Percentiles rank a stretch among this genome's conserved stretches.
phyloP scores from a whole-genome alignment of 2,329 filamentous ascomycete genomes.

The Sporothrix luriei region DNA sequence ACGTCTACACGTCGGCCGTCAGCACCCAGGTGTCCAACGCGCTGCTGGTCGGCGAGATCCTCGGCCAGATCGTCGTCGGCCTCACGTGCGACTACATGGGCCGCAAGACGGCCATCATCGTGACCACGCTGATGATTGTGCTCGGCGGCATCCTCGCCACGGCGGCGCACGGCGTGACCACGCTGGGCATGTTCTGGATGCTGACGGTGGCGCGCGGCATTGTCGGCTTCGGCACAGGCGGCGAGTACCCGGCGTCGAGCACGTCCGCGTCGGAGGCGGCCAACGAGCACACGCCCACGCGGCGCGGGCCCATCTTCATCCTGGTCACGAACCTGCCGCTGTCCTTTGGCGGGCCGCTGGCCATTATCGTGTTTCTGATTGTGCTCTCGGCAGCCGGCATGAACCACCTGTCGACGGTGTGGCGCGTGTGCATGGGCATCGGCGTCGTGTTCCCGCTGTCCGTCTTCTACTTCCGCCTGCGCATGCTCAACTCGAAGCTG shows the following conservation, averaged over 20 bases:
- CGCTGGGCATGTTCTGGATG: slow-evolving; percentile 54
- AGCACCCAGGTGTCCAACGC: slow-evolving; percentile 55
- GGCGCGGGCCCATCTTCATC: slow-evolving; percentile 57
- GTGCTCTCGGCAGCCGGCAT: slow-evolving; percentile 53
- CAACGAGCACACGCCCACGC: slow-evolving; percentile 48
- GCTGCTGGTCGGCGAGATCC: slow-evolving; percentile 58
- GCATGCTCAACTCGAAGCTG: slow-evolving; percentile 55
- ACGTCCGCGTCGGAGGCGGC: slow-evolving; percentile 57
- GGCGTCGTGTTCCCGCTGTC: slow-evolving; percentile 54
- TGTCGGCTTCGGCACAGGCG: slow-evolving; percentile 51
- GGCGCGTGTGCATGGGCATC: slow-evolving; percentile 55
- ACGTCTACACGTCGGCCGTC: slow-evolving; percentile 42
- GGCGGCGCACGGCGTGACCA: slow-evolving; percentile 47
- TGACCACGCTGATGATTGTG: slow-evolving; percentile 51
- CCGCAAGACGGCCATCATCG: slow-evolving; percentile 52
- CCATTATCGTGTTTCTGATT: slow-evolving; percentile 53
- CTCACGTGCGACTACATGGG: slow-evolving; percentile 54
- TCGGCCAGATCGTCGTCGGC: slow-evolving; percentile 59
- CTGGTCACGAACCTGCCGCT: slow-evolving; percentile 56
- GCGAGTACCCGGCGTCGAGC: slow-evolving; percentile 57
- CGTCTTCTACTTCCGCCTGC: slow-evolving; percentile 57
- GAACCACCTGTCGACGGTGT: slow-evolving; percentile 48
- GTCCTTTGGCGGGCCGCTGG: slow-evolving; percentile 54
- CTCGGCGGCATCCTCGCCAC: slow-evolving; percentile 51
- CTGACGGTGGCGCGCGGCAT: slow-evolving; percentile 49